Conservation (phyloP, 1,284 basidiomycete species). For the Trametes versicolor region DNA sequence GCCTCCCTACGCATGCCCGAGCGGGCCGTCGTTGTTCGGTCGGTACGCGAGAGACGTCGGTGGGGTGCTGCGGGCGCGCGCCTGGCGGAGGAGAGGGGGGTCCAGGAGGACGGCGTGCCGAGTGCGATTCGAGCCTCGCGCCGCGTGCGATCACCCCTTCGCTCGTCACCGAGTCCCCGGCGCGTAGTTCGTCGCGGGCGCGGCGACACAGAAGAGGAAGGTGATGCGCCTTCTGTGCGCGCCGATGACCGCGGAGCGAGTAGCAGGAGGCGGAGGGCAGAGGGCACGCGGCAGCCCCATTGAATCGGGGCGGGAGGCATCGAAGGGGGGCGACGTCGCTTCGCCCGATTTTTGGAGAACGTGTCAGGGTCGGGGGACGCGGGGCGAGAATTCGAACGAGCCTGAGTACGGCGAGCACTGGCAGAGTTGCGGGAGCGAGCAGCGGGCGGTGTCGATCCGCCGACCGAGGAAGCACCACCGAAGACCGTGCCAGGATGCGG, state of each 20-base stretch:
- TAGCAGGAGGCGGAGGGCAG: neutral
- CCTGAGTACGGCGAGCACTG: conserved; percentile 1
- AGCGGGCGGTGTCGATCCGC: conserved; percentile 9
- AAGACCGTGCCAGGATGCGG: neutral
- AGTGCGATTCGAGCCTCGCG: neutral
- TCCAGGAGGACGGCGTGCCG: neutral
- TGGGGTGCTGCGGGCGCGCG: neutral
- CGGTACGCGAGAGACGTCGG: neutral
- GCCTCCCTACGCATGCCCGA: neutral
- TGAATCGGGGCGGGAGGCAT: conserved; percentile 5
- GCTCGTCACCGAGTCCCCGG: neutral
- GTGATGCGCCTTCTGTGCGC: neutral
- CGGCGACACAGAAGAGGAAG: neutral
- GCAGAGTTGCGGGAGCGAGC: neutral
- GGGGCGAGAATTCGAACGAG: neutral
- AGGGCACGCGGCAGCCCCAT: neutral
- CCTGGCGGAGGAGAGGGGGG: neutral
- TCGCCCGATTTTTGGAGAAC: neutral
- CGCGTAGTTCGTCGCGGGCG: neutral
- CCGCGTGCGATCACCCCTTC: conserved; percentile 6
- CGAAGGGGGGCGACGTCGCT: conserved; percentile 1
- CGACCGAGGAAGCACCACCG: conserved; percentile 4
- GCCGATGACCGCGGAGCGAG: conserved; percentile 15
- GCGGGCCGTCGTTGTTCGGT: conserved; percentile 14
- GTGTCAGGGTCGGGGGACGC: neutral